Base-by-base conservation (phyloP, 345 rosid genomes). In the Acer campestre region DNA sequence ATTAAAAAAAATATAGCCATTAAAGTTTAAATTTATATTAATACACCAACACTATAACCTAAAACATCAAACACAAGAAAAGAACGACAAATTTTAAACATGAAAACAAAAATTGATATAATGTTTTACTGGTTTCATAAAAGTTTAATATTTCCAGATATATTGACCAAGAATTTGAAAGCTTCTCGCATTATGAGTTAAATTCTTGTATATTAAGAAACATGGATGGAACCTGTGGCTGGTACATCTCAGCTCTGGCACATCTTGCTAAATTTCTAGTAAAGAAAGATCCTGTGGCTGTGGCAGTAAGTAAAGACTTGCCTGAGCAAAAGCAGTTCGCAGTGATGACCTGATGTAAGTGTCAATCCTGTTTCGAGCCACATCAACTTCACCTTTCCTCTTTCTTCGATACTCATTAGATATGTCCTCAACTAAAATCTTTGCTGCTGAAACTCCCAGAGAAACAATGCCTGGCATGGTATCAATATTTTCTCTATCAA, bases 261-360 rank as follows among this genome's bases (percentile, higher is more conserved):
- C 35, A 48, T 55, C 58, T 61, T 56, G 20, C 17, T 72, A 53
- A 65, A n/a, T 67, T 5, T 38, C 40, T 27, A 27, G 14, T 8
- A 2, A 38, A 25, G 35, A 58, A 73, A 77, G 55, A 51, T 17
- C 11, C 1, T 3, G 12, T 58, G 69, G 29, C 20, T 53, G 58
- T 16, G 4, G 27, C 10, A 73, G 70, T 66, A 40, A 49, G 42
- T 51, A 75, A 71, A 61, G 56, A 88, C 94, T 90, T 92, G 86
- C 99, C 98, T 96, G 99, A 77, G 99, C 99, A 88, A 96, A 96
- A 69, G 93, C 94, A 48, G 99, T 94, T 70, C 97, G 95, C 70
- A 96, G 82, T 11, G 99, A 96, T 51, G 99, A 96, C 82, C 99
- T 92, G 83, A 96, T 94, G 86, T 96, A 96, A 42, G 98, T 96